Evolutionary conservation across 768 basidiomycete species (phyloP).

Genomic region (Piloderma croceum): DNA sequence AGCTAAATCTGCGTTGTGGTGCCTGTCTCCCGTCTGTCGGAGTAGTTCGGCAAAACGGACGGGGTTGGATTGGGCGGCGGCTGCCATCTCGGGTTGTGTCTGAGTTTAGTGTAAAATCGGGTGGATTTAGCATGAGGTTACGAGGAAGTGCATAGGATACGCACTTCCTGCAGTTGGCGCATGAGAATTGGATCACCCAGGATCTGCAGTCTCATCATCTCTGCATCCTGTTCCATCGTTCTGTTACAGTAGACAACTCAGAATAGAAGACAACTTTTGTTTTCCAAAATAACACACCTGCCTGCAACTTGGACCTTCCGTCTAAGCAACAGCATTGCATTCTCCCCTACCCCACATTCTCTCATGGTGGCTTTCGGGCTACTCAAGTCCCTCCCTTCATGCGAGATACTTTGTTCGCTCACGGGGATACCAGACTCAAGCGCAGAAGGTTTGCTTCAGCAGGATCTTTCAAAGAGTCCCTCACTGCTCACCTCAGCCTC

Average conservation of each 20-base stretch:
- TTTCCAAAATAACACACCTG: conserved; percentile 24
- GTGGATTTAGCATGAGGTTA: neutral
- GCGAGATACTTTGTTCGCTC: conserved; percentile 66
- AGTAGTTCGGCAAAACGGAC: conserved; percentile 71
- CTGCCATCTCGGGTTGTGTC: conserved; percentile 78
- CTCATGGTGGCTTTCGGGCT: conserved; percentile 65
- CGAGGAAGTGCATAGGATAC: conserved; percentile 15
- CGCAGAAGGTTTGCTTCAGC: neutral
- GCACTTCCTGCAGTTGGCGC: conserved; percentile 63
- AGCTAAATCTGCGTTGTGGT: conserved; percentile 46
- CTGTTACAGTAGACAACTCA: conserved; percentile 29
- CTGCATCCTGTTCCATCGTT: conserved; percentile 70
- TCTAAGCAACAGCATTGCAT: conserved; percentile 64
- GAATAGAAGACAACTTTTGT: neutral
- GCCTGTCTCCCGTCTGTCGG: conserved; percentile 52
- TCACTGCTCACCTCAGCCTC: conserved; percentile 80
- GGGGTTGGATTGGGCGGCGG: conserved; percentile 64
- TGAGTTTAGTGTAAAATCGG: too few relatives aligned
- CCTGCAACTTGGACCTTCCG: conserved; percentile 51
- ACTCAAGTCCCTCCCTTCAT: conserved; percentile 59
- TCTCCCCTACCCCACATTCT: conserved; percentile 55
- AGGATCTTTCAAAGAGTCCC: neutral
- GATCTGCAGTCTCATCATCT: conserved; percentile 86
- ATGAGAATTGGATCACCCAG: conserved; percentile 81
- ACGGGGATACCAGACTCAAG: conserved; percentile 68